A percentile compares a stretch with the other conserved stretches of the same genome.
Conservation (phyloP, 768 basidiomycete genomes). For the Mycena amicta region DNA sequence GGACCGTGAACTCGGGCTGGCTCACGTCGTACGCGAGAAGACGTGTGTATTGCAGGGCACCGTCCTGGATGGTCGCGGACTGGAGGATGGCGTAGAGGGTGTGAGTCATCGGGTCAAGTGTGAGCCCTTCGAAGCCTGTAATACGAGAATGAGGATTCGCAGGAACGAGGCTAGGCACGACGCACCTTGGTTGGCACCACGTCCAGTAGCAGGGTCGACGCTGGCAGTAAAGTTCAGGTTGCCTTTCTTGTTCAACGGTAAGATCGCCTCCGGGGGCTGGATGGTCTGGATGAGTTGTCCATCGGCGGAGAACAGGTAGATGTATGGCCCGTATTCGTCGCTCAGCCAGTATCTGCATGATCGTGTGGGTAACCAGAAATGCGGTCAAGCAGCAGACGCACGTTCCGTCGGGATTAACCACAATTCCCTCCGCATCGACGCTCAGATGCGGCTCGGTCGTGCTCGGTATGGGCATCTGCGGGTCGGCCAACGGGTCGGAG, state of each 20-base stretch:
- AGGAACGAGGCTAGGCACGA: background rate
- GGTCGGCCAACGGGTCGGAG: constrained; percentile 37
- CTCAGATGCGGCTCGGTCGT: constrained; percentile 46
- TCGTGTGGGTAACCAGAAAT: background rate
- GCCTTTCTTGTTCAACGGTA: constrained; percentile 49
- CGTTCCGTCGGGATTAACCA: constrained; percentile 60
- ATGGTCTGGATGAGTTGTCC: constrained; percentile 59
- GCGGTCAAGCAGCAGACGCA: constrained; percentile 29
- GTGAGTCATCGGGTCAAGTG: constrained; percentile 46
- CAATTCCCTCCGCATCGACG: constrained; percentile 62
- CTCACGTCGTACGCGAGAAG: constrained; percentile 58
- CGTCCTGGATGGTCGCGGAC: constrained; percentile 64
- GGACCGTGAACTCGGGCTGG: constrained; percentile 33
- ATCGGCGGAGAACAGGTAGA: constrained; percentile 52
- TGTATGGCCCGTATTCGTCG: constrained; percentile 72
- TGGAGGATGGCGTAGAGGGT: constrained; percentile 66
- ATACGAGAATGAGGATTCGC: background rate
- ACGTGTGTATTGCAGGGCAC: constrained; percentile 58
- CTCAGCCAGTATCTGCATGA: constrained; percentile 59
- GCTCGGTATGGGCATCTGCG: constrained; percentile 49
- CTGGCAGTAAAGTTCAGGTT: constrained; percentile 55
- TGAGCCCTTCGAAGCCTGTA: constrained; percentile 63
- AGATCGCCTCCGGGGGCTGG: constrained; percentile 57
- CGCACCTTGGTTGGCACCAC: constrained; percentile 57
- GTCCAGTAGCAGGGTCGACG: constrained; percentile 51